These are phyloP conservation scores for Terfezia claveryi DNA, from an alignment of 495 filamentous ascomycete genomes.

Conservation along the genomic window DNA sequence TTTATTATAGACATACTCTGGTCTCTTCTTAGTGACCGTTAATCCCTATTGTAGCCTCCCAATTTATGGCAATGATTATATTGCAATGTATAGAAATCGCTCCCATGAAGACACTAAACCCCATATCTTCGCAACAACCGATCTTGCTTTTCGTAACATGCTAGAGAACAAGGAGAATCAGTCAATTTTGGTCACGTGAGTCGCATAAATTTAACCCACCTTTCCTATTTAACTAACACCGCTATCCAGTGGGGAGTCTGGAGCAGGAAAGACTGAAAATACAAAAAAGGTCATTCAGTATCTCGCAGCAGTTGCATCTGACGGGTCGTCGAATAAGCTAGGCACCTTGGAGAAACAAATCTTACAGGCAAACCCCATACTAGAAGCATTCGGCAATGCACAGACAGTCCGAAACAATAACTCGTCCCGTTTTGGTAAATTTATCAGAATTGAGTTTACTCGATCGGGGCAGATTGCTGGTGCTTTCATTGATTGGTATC, in stretches of 20 bases:
- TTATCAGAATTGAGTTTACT: conserved; percentile 92
- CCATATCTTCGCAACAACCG: conserved; percentile 97
- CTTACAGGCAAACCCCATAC: conserved; percentile 83
- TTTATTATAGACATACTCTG: conserved; percentile 59
- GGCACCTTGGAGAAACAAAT: conserved; percentile 81
- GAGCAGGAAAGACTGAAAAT: conserved; percentile 96
- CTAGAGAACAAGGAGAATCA: conserved; percentile 92
- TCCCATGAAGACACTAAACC: conserved; percentile 83
- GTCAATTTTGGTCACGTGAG: conserved; percentile 91
- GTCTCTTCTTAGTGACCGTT: conserved; percentile 86
- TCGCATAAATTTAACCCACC: conserved; percentile 54
- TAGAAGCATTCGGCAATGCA: conserved; percentile 95
- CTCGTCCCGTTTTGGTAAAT: conserved; percentile 96
- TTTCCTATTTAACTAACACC: conserved; percentile 82
- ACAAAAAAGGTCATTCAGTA: conserved; percentile 99
- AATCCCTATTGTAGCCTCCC: conserved; percentile 90
- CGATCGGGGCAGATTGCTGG: conserved; percentile 79
- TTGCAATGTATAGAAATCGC: conserved; percentile 88
- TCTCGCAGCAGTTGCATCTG: conserved; percentile 79
- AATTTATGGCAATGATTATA: conserved; percentile 90
- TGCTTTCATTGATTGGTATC: conserved; percentile 96
- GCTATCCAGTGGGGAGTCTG: conserved; percentile 75
- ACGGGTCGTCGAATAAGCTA: conserved; percentile 21
- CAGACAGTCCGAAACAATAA: conserved; percentile 98
- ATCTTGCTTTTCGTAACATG: conserved; percentile 86